A percentile compares a stretch with the other conserved stretches of the same genome.
Conservation (phyloP, 768 basidiomycete species). For the Amanita brunnescens region DNA sequence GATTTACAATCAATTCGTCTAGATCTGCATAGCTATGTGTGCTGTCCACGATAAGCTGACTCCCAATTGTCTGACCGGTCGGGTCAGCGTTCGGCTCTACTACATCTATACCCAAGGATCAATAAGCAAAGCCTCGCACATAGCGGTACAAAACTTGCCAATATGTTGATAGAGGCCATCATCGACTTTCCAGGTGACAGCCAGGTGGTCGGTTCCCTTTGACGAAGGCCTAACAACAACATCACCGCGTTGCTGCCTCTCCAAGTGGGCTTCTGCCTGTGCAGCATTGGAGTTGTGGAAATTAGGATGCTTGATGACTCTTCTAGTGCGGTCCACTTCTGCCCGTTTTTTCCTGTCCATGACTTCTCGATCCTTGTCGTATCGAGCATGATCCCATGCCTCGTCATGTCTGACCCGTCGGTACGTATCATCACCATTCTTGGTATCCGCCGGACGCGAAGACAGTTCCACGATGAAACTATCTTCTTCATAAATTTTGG, state of each 20-base stretch:
- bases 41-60: conserved; percentile 63
- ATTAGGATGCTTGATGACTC: conserved; percentile 95
- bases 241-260: conserved; percentile 88
- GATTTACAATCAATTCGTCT: conserved; percentile 94
- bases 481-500: conserved; percentile 45
- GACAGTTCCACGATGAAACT: conserved; percentile 70
- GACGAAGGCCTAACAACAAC: conserved; percentile 96
- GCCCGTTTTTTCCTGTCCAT: conserved; percentile 78
- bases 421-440: conserved; percentile 52
- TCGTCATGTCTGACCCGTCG: conserved; percentile 52
- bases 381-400: conserved; percentile 56
- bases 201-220: conserved; percentile 86
- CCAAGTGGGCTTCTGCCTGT: conserved; percentile 85
- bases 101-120: conserved; percentile 44
- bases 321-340: conserved; percentile 67
- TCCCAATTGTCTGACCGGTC: conserved; percentile 53
- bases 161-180: conserved; percentile 95
- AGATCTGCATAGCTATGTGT: conserved; percentile 86
- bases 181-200: conserved; percentile 99
- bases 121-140: conserved; percentile 15
- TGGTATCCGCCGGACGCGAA: conserved; percentile 51
- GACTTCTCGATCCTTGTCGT: conserved; percentile 62
- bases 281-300: conserved; percentile 91
- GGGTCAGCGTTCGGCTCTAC: conserved; percentile 73
- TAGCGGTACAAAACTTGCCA: conserved; percentile 34